These are phyloP conservation scores for Irpex lacteus DNA, from an alignment of 1,284 basidiomycete genomes.

Conservation along the genomic window DNA sequence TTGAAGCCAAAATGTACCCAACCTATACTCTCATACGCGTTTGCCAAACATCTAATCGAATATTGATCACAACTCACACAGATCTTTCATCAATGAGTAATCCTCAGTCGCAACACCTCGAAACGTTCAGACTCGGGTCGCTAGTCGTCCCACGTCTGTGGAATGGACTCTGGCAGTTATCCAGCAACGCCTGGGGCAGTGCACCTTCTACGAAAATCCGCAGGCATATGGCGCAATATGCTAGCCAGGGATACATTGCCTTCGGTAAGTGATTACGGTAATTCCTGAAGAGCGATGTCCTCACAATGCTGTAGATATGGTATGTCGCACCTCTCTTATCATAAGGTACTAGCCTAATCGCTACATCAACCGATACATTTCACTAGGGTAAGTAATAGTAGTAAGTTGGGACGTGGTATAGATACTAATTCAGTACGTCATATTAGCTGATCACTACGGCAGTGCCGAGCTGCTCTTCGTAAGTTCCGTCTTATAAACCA, in stretches of 20 bases:
- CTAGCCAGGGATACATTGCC: constrained; percentile 64
- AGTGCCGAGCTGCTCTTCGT: constrained; percentile 77
- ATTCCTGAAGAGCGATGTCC: background rate
- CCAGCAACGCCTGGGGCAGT: constrained; percentile 79
- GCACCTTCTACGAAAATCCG: constrained; percentile 65
- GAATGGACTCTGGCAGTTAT: constrained; percentile 81
- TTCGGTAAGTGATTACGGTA: constrained; percentile 53
- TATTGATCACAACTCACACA: background rate
- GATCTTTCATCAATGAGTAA: constrained; percentile 17
- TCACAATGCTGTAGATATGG: constrained; percentile 34
- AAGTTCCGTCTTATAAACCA: constrained; percentile 25
- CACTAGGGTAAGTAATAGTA: background rate
- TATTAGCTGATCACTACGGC: constrained; percentile 78
- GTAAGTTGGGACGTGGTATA: background rate
- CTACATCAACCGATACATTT: background rate
- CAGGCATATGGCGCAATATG: constrained; percentile 62
- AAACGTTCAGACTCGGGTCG: constrained; percentile 61
- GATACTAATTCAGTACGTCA: background rate
- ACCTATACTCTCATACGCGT: constrained; percentile 5
- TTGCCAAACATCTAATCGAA: background rate
- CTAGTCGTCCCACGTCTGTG: constrained; percentile 64
- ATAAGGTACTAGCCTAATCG: background rate
- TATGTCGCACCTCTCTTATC: constrained; percentile 19
- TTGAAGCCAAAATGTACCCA: constrained; percentile 6
- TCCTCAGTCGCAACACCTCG: constrained; percentile 26